Base-by-base conservation (phyloP, 192 early-diverging fungal genomes). In the Glomus cerebriforme region DNA sequence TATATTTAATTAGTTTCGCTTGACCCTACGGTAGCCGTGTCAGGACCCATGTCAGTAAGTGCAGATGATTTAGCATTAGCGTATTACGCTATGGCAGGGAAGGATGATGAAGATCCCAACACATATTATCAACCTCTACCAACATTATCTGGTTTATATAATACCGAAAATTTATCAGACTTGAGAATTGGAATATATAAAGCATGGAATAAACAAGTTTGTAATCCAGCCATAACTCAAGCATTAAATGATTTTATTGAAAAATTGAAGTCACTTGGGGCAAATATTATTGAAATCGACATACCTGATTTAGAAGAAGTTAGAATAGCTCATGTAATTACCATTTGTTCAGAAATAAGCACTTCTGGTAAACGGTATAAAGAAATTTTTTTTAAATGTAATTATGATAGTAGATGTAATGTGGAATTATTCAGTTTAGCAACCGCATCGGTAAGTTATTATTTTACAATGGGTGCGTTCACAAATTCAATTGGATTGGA, bases 31-130 rank as follows among this genome's bases (percentile, higher is more conserved):
- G 83, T 91, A 32, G 88, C 86, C 0, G 84, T 88, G 31, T 80
- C 84, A 29, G 94, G 94, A 15, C 94, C 94, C 9, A 88, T 95
- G 60, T 89, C 89, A 1, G 86, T 89, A 24, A 91, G 85, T 26
- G 91, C 89, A 17, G 84, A 91, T 59, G 92, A 94, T 78, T 73
- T 95, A 64, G 86, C 90, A 19, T 79, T 93, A 15, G 86, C 87
- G 34, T 94, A 93, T 80, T 83, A 85, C 15, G 75, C 88, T 12
- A 88, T 90, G 54, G 87, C 90, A 29, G 91, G 91, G 15, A 82
- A 82, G 17, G 88, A 92, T 68, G 58, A 43, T 1, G 81, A 87
- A 70, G 90, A 94, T 75, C n/a, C 73, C 8, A 67, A 73, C 35
- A 86, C 90, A 13, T 31, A 83, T 6, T 34, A 78, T 24, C 91